Percentiles rank a stretch among this genome's conserved stretches.
Conservation (phyloP, 2,329 filamentous ascomycete species). For the Cladosporium sp. region DNA sequence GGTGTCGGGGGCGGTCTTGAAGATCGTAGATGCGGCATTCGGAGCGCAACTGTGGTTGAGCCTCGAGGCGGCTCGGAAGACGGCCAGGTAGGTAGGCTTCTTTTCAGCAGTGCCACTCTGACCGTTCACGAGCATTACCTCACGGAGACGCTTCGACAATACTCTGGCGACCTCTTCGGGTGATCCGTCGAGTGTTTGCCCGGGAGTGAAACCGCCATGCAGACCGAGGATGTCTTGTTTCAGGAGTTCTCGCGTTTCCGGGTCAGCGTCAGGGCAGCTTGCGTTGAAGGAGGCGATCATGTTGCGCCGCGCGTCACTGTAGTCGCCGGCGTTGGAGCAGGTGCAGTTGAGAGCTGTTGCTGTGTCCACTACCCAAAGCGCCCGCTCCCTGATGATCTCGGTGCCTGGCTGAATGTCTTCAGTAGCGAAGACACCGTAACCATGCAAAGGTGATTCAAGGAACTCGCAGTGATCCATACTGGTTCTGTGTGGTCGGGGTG, state of each 20-base stretch:
- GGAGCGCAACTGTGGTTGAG: slow-evolving; percentile 7
- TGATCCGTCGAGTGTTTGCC: background rate
- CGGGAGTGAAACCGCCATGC: background rate
- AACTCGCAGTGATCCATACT: background rate
- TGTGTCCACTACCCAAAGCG: background rate
- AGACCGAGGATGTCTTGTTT: background rate
- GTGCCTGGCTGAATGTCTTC: background rate
- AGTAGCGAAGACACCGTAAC: slow-evolving; percentile 1
- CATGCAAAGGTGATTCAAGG: background rate
- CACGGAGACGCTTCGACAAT: background rate
- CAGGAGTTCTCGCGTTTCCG: background rate
- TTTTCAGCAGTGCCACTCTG: background rate
- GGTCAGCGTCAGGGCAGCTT: background rate
- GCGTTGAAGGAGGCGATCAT: background rate
- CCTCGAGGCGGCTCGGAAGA: background rate
- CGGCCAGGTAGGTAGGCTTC: background rate
- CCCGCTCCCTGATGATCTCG: background rate
- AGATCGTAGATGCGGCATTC: background rate
- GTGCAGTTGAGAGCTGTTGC: background rate
- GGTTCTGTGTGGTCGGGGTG: background rate
- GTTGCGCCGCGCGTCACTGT: background rate
- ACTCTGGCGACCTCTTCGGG: background rate
- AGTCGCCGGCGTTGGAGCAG: background rate
- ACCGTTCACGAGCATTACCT: slow-evolving; percentile 3
- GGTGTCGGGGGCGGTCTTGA: background rate